Evolutionary conservation across 2,329 filamentous ascomycete species (phyloP).

Genomic region (Monilinia fructigena): DNA sequence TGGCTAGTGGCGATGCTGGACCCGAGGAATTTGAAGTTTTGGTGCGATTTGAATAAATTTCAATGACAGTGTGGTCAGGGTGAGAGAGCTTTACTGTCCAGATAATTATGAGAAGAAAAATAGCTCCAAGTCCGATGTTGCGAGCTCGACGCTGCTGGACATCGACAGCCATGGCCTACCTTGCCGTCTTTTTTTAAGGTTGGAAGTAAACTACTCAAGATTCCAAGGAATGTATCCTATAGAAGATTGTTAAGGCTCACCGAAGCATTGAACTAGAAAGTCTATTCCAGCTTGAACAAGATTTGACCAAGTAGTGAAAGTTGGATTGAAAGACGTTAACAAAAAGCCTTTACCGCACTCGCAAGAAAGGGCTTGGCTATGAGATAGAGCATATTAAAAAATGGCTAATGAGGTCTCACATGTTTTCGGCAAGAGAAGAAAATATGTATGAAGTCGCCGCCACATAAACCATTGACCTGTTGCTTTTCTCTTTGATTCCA

Average conservation of each 20-base stretch:
- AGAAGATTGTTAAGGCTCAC: background rate
- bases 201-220: background rate
- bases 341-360: background rate
- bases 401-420: constrained; percentile 8
- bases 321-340: background rate
- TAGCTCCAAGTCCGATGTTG: constrained; percentile 32
- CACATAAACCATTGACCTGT: background rate
- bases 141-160: constrained; percentile 33
- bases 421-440: constrained; percentile 8
- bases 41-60: constrained; percentile 26
- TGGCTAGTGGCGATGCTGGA: constrained; percentile 3
- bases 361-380: constrained; percentile 1
- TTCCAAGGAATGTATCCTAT: constrained; percentile 5
- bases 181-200: background rate
- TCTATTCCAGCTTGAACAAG: background rate
- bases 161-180: constrained; percentile 29
- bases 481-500: background rate
- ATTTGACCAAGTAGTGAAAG: background rate
- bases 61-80: constrained; percentile 31
- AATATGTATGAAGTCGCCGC: background rate
- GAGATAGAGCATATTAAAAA: constrained; percentile 1
- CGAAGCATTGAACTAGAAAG: constrained; percentile 2
- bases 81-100: constrained; percentile 34
- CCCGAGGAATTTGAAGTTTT: constrained; percentile 10
- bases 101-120: constrained; percentile 32